These are phyloP conservation scores for Fraxinus albicans DNA, from an alignment of 305 asterid genomes.

Conservation along the genomic window DNA sequence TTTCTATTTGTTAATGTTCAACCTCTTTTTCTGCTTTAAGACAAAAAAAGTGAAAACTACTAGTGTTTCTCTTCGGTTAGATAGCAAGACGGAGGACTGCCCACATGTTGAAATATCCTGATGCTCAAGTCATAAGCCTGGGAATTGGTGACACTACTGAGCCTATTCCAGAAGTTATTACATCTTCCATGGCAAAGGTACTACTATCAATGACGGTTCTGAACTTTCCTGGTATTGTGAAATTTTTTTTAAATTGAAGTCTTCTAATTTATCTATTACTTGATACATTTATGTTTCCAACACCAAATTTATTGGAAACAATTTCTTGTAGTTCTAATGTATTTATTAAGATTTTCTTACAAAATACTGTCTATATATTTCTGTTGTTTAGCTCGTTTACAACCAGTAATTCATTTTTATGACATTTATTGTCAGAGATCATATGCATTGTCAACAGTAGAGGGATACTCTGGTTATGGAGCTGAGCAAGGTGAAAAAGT, in stretches of 20 bases:
- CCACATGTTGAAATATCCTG: conserved; percentile 76
- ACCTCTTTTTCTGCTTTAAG: conserved; percentile 10
- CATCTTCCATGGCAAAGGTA: conserved; percentile 93
- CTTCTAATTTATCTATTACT: conserved; percentile 4
- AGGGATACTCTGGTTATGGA: conserved; percentile 95
- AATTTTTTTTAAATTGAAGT: background rate
- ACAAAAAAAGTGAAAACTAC: conserved; percentile 12
- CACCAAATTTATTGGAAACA: background rate
- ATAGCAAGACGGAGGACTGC: conserved; percentile 83
- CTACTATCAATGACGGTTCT: conserved; percentile 15
- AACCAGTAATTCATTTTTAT: background rate
- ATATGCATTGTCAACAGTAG: conserved; percentile 62
- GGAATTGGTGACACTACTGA: conserved; percentile 99
- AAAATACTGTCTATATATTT: background rate
- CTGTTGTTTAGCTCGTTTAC: background rate
- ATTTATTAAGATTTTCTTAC: background rate
- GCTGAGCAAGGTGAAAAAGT: conserved; percentile 98
- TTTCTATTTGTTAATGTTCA: background rate
- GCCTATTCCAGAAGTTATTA: conserved; percentile 88
- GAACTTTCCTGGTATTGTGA: conserved; percentile 5
- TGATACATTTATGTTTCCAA: background rate
- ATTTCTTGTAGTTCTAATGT: background rate
- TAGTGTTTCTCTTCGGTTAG: conserved; percentile 34
- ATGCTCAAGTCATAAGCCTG: conserved; percentile 89
- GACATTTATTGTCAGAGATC: conserved; percentile 53